Conservation (phyloP, 2,329 filamentous ascomycete species). For the Trichoderma oligosporum region DNA sequence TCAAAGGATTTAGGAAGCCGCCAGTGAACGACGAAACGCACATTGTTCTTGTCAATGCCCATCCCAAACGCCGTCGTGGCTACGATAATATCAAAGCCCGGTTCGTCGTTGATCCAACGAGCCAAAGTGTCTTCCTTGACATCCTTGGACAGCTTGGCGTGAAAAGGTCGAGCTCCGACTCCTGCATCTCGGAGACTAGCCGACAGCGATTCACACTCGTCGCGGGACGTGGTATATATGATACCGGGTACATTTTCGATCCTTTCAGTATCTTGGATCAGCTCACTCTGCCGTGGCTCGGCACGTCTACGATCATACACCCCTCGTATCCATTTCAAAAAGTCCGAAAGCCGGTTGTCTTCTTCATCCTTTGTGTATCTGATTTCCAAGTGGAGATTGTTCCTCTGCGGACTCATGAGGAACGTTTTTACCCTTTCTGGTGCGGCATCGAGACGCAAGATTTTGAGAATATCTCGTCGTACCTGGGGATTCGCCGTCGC, state of each 20-base stretch:
- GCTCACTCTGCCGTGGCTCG: conserved; percentile 56
- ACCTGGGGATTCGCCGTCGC: conserved; percentile 83
- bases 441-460: conserved; percentile 62
- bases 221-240: conserved; percentile 72
- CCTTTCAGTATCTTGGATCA: conserved; percentile 52
- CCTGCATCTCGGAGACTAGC: conserved; percentile 62
- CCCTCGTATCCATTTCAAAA: conserved; percentile 71
- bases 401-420: conserved; percentile 75
- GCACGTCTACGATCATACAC: conserved; percentile 66
- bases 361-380: conserved; percentile 75
- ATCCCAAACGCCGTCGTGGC: conserved; percentile 96
- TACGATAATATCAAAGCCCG: conserved; percentile 85
- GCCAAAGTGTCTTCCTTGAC: conserved; percentile 67
- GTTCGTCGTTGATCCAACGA: conserved; percentile 68
- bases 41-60: conserved; percentile 95
- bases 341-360: conserved; percentile 67
- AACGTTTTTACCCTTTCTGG: conserved; percentile 66
- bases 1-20: conserved; percentile 91
- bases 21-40: conserved; percentile 94
- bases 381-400: conserved; percentile 88
- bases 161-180: conserved; percentile 70
- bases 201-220: conserved; percentile 70
- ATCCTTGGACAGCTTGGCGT: conserved; percentile 64
- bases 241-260: conserved; percentile 68
- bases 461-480: conserved; percentile 74